A percentile compares a stretch with the other conserved stretches of the same genome.
Conservation (phyloP, 495 filamentous ascomycete species). For the Neurospora tetrasperma region DNA sequence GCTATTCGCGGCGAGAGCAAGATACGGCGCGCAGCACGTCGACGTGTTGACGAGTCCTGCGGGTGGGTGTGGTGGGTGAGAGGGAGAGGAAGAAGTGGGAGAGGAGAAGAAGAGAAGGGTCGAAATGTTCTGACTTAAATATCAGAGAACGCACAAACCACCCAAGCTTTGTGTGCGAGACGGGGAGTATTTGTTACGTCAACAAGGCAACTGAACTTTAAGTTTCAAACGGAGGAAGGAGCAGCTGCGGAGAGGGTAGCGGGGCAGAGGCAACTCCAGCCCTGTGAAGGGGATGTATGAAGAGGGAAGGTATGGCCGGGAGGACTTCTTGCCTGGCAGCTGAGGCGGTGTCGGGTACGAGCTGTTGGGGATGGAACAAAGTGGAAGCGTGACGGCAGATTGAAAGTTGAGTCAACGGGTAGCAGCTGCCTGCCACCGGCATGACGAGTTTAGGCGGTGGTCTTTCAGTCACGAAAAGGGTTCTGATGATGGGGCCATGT, state of each 20-base stretch:
- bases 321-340: background rate
- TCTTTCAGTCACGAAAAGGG: background rate
- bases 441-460: background rate
- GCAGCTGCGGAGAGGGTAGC: background rate
- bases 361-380: background rate
- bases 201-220: background rate
- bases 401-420: background rate
- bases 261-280: background rate
- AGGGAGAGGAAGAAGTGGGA: background rate
- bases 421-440: background rate
- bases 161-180: background rate
- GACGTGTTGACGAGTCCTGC: background rate
- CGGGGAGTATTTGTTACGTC: background rate
- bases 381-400: background rate
- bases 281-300: background rate
- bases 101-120: background rate
- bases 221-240: background rate
- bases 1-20: background rate
- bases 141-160: background rate
- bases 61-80: background rate
- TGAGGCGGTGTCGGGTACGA: background rate
- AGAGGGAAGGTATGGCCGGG: background rate
- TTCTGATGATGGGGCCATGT: background rate
- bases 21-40: background rate
- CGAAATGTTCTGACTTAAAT: background rate